Conservation (phyloP, 371 early-diverging fungal genomes). For the Lichtheimia hyalospora region DNA sequence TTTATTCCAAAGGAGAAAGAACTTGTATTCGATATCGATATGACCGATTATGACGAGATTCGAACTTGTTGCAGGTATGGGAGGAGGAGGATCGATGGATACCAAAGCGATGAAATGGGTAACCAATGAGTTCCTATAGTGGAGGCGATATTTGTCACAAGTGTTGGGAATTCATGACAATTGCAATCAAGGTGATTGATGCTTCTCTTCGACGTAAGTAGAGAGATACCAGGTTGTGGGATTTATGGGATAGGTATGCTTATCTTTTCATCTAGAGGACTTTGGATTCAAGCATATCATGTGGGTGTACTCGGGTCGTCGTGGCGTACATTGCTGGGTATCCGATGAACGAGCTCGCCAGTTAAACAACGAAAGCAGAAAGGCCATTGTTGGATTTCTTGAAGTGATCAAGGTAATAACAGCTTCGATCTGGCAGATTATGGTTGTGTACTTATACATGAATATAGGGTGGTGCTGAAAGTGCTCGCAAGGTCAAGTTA, state of each 20-base stretch:
- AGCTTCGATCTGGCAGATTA: neutral
- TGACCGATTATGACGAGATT: constrained; percentile 99
- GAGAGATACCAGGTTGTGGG: no score
- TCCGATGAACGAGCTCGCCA: constrained; percentile 87
- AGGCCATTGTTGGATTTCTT: constrained; percentile 85
- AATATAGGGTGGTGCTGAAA: constrained; percentile 70
- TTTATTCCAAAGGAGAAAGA: constrained; percentile 88
- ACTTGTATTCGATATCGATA: constrained; percentile 99
- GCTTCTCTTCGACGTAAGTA: constrained; percentile 60
- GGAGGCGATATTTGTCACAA: constrained; percentile 86
- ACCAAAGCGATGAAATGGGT: neutral
- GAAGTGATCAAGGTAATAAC: constrained; percentile 70
- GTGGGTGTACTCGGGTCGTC: constrained; percentile 98
- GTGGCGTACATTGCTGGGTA: constrained; percentile 99
- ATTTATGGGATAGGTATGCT: neutral
- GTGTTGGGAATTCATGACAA: constrained; percentile 96
- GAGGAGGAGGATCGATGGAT: neutral
- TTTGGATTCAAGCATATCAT: constrained; percentile 95
- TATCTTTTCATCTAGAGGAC: constrained; percentile 60
- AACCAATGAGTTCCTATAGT: constrained; percentile 28
- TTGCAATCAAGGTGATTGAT: constrained; percentile 89
- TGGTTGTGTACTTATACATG: constrained; percentile 7
- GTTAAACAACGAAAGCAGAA: constrained; percentile 76
- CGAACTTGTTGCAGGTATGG: constrained; percentile 89
- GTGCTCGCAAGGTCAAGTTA: constrained; percentile 70